Evolutionary conservation across 2,329 filamentous ascomycete species (phyloP), one percentile per base, ranked within the genome.

Genomic region (Blumeriella jaapii): DNA sequence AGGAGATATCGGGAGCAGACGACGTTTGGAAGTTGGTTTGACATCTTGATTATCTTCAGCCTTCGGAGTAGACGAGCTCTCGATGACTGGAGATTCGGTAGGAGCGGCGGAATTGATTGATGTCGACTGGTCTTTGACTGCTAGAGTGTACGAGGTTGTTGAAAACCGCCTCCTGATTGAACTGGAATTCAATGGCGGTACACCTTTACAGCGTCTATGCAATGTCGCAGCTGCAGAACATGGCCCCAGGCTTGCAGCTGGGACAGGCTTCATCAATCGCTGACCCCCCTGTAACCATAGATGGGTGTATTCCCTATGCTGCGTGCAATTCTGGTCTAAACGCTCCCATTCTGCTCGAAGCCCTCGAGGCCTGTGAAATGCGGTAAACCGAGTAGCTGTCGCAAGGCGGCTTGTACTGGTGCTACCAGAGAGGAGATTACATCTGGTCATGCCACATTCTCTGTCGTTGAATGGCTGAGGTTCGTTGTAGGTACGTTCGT

Each of bases 1-100:
- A 0, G 65, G 65, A 7, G 67, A 65, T 0, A 68, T 39, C 5
- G 66, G 67, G 1, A 71, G 56, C 7, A 30, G 29, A 12, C 39
- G 31, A 11, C 15, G 33, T 24, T 36, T 37, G 17, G 19, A 38
- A n/a, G 22, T 15, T 25, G 24, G 3, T 6, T 23, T 22, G 11
- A 26, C 4, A 14, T 10, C 18, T 14, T 27, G 17, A 15, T 18
- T 24, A 4, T 24, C 22, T 8, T 9, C 9, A 8, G 12, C 3
- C 10, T 24, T n/a, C 3, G 22, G 7, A 8, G 3, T 4, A 8
- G 3, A 24, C n/a, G n/a, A n/a, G 18, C 11, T 10, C 18, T 16
- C 10, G 40, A 6, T 19, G 12, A 15, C 12, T 28, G 15, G 6
- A 15, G 22, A 7, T 24, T 34, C 14, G 14, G 26, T 24, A 8